Conservation (phyloP, 352 stramenopile species). For the Aphanomyces euteiches region DNA sequence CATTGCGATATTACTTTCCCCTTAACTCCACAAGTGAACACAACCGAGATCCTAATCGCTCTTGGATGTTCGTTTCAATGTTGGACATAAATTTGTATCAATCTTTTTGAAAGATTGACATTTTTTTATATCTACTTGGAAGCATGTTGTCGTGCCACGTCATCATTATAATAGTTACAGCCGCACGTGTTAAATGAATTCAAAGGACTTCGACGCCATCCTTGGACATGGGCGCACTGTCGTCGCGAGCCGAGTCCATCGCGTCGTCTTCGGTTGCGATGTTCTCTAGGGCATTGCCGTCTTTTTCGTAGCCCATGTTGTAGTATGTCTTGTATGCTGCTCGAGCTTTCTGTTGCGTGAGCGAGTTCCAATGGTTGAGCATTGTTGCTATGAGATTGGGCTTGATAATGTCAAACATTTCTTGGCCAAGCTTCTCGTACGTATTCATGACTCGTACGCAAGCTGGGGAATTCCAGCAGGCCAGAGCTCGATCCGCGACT, state of each 20-base stretch:
- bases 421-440: constrained; percentile 81
- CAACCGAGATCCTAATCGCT: too few species aligned
- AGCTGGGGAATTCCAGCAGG: constrained; percentile 71
- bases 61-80: too few species aligned
- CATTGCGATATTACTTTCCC: too few species aligned
- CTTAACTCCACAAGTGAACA: too few species aligned
- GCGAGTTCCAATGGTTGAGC: constrained; percentile 68
- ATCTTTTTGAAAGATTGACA: too few species aligned
- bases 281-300: constrained; percentile 35
- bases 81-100: too few species aligned
- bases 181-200: background rate
- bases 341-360: constrained; percentile 82
- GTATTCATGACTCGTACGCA: constrained; percentile 87
- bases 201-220: constrained; percentile 17
- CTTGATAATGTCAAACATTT: constrained; percentile 82
- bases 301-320: constrained; percentile 86
- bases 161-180: too few species aligned
- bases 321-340: constrained; percentile 86
- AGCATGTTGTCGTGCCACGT: too few species aligned
- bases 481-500: constrained; percentile 77
- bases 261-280: constrained; percentile 5
- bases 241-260: constrained; percentile 1
- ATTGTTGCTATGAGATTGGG: constrained; percentile 54
- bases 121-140: too few species aligned
- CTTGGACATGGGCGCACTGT: background rate